Base-by-base conservation (phyloP, 306 rosid genomes). In the Sicyos baderoa region DNA sequence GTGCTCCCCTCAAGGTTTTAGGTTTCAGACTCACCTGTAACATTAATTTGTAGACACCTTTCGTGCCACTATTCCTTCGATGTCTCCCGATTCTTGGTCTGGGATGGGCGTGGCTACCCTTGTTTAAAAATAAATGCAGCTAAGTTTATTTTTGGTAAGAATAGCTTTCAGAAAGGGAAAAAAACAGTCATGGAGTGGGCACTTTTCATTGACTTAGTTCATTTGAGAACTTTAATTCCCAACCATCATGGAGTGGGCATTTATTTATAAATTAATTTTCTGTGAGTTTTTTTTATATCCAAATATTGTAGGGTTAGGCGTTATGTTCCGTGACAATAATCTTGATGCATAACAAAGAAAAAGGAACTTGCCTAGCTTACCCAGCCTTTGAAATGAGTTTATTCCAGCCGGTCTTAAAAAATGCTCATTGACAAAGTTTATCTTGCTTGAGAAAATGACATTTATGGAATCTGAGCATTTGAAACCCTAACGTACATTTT, bases 341-440 rank as follows among this genome's bases (percentile, higher is more conserved):
- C 4, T 0, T 2, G 4, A 0, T 1, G 4, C 35, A 3, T 29
- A 3, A 4, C 2, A 29, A 3, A 25, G 35, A 29, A 2, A 29
- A 29, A 25, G 29, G 29, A 25, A 29, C 35, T 29, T 29, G 23
- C 32, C 5, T 13, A 2, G 37, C 70, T 64, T 19, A 21, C 51
- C 51, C 54, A 19, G 40, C 54, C 40, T 44, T 19, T 65, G 53
- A 12, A 11, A 45, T 48, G 45, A 64, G 32, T 19, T 44, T 19
- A 18, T 64, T 37, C 70, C 53, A 9, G 35, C 18, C 10, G 54
- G 35, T 23, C 37, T 64, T 12, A 17, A 17, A n/a, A 61, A 7
- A n/a, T 9, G 12, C 59, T 64, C 52, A 40, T 64, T 19, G 35
- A 64, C 70, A 37, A 42, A 21, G 55, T 66, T 66, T 66, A 22